Percentiles rank a stretch among this genome's conserved stretches.
phyloP scores from a whole-genome alignment of 1,284 basidiomycete species.

The Tilletiaria anomala region DNA sequence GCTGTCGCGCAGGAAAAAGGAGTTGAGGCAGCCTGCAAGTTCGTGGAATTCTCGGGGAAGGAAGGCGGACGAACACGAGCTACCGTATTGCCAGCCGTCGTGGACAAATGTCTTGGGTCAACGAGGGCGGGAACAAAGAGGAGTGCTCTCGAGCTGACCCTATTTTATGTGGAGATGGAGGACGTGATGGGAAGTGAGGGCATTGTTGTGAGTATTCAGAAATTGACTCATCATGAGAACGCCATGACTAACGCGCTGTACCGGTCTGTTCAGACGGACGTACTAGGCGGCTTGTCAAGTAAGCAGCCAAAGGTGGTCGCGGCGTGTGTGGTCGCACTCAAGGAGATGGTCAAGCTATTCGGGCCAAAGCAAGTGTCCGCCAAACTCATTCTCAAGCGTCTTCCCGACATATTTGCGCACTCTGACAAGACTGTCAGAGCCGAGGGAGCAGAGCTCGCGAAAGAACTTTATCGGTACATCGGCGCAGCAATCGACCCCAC shows the following conservation, averaged over 20 bases:
- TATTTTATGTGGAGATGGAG: conserved; percentile 87
- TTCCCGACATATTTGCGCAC: conserved; percentile 89
- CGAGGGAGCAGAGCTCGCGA: conserved; percentile 66
- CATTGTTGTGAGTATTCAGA: conserved; percentile 73
- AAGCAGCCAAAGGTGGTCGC: conserved; percentile 93
- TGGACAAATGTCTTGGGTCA: conserved; percentile 91
- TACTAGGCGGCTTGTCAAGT: conserved; percentile 67
- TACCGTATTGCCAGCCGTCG: conserved; percentile 67
- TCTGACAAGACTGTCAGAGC: conserved; percentile 89
- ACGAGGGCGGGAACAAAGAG: conserved; percentile 71
- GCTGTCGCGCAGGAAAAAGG: conserved; percentile 95
- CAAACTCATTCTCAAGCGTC: conserved; percentile 60
- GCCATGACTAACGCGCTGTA: neutral
- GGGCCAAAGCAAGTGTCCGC: conserved; percentile 64
- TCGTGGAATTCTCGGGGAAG: conserved; percentile 84
- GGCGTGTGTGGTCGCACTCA: conserved; percentile 62
- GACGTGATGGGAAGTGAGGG: conserved; percentile 59
- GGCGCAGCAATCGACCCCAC: conserved; percentile 75
- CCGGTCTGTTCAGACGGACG: conserved; percentile 52
- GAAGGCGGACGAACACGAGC: conserved; percentile 57
- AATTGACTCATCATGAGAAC: conserved; percentile 42
- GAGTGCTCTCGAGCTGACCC: conserved; percentile 68
- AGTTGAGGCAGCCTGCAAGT: conserved; percentile 59
- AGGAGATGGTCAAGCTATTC: conserved; percentile 64
- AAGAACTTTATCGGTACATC: conserved; percentile 71